Evolutionary conservation across 1,284 basidiomycete genomes (phyloP).

Genomic region (Sutorius eximius): DNA sequence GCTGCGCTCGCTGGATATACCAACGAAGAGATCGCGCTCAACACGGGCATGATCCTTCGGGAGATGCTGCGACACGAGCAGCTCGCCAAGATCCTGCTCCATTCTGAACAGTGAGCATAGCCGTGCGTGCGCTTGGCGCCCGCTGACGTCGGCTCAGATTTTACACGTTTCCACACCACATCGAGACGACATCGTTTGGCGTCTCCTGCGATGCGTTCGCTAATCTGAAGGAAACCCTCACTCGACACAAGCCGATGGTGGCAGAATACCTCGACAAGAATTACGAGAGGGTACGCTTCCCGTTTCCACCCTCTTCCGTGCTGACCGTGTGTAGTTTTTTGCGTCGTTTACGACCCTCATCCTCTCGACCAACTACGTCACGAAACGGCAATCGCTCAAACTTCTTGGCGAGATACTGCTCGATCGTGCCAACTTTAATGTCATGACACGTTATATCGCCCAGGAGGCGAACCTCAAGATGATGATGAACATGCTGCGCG

Average conservation of each 20-base stretch:
- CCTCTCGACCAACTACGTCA: constrained; percentile 94
- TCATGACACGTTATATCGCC: constrained; percentile 98
- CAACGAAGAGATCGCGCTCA: constrained; percentile 93
- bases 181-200: constrained; percentile 97
- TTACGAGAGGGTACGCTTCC: constrained; percentile 79
- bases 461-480: constrained; percentile 94
- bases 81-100: constrained; percentile 85
- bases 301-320: not conserved
- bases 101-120: constrained; percentile 83
- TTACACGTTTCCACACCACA: constrained; percentile 95
- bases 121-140: not conserved
- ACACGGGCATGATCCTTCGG: constrained; percentile 96
- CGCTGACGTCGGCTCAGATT: constrained; percentile 59
- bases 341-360: constrained; percentile 91
- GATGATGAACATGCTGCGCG: constrained; percentile 99
- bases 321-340: constrained; percentile 74
- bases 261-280: constrained; percentile 95
- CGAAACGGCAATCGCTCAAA: constrained; percentile 99
- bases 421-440: constrained; percentile 95
- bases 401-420: constrained; percentile 96
- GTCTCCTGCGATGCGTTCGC: constrained; percentile 97
- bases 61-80: constrained; percentile 97
- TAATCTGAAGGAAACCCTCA: constrained; percentile 95
- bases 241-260: constrained; percentile 96
- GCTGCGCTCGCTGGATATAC: constrained; percentile 87